Evolutionary conservation across 345 rosid species (phyloP).

Genomic region (Rhizophora apiculata): DNA sequence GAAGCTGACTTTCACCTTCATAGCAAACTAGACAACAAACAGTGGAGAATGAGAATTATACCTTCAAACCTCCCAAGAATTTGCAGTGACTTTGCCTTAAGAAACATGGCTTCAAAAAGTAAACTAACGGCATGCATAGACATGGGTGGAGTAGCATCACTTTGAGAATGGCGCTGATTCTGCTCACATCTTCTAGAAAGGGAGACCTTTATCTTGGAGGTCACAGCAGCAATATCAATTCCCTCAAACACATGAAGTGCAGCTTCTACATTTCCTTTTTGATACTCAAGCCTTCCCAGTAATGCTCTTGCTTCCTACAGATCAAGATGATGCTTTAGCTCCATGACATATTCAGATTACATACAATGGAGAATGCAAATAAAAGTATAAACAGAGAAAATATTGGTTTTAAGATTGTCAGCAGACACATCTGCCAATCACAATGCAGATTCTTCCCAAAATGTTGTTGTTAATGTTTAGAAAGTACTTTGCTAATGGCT

Average conservation of each 20-base stretch:
- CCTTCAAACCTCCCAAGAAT: constrained; percentile 68
- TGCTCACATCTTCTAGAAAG: constrained; percentile 47
- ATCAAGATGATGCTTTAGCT: constrained; percentile 1
- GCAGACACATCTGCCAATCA: no score
- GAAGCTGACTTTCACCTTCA: not conserved
- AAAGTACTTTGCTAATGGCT: no score
- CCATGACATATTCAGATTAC: constrained; percentile 10
- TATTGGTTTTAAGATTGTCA: no score
- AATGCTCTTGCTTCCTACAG: constrained; percentile 79
- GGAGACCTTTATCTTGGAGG: constrained; percentile 56
- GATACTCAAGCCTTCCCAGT: constrained; percentile 82
- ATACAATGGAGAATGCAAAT: not conserved
- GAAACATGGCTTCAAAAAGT: constrained; percentile 73
- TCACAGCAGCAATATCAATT: constrained; percentile 64
- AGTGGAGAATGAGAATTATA: constrained; percentile 19
- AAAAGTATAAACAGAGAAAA: not conserved
- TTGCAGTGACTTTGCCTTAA: constrained; percentile 77
- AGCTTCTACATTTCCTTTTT: constrained; percentile 74
- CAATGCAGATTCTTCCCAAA: no score
- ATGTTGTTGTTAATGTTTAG: no score
- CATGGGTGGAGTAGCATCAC: constrained; percentile 46
- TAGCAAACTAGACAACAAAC: not conserved
- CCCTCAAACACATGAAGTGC: constrained; percentile 88
- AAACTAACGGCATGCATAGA: constrained; percentile 71
- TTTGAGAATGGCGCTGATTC: constrained; percentile 45